Base-by-base conservation (phyloP, 2,329 filamentous ascomycete genomes). In the Aspergillus persii region DNA sequence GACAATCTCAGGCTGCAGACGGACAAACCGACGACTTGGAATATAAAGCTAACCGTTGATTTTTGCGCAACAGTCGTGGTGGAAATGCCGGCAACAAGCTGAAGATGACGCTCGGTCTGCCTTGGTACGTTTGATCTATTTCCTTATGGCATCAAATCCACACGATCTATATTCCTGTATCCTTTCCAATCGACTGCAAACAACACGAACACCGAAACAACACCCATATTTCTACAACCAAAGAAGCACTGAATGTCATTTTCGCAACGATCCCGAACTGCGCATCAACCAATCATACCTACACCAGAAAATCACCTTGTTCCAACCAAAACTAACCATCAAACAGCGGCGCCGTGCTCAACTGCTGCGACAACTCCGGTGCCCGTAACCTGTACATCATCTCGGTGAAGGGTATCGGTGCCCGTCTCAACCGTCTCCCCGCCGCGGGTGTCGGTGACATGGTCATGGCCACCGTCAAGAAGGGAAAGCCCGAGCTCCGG, bases 391-490 rank as follows among this genome's bases (percentile, higher is more conserved):
- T 99, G 70, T 99, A 98, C 91, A 97, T 98, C 88, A 98, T 99
- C 85, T 90, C 94, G 81, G 94, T 99, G 84, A 96, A 96, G 88
- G 94, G 94, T 83, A 92, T 95, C 78, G 94, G 94, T 86, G 94
- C 94, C 72, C 92, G 94, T 74, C 89, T 98, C 74, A 98, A 98
- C 89, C 89, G 94, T 81, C 88, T 99, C 77, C 94, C 94, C 73
- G 94, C 95, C 76, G 95, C 91, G 73, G 95, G 95, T 87, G 94
- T 97, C 75, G 95, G 95, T 76, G 95, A 98, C 86, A 98, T 98
- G 95, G 95, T 98, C 79, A 98, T 99, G 93, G 94, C 94, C 71
- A 98, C 95, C 71, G 95, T 98, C 84, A 98, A 99, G 92, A 98
- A 99, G 91, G 95, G 96, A 84, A 99, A 99, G 92, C 96, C 96